These are phyloP conservation scores for Monosporascus sp. DNA, from an alignment of 2,329 filamentous ascomycete genomes.

Conservation along the genomic window DNA sequence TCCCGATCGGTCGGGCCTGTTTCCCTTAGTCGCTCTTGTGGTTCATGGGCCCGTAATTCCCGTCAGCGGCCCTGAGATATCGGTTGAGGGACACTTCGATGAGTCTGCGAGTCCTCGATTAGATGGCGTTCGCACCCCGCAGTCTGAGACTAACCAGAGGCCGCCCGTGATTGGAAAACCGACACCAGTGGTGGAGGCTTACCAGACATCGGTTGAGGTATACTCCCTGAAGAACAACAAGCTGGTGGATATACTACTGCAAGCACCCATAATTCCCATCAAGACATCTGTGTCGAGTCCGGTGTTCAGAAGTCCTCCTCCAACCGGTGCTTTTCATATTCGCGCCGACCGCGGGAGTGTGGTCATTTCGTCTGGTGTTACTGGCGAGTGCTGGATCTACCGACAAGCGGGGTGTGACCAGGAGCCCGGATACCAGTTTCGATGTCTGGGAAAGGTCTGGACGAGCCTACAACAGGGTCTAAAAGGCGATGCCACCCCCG, in stretches of 20 bases:
- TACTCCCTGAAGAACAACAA: constrained; percentile 77
- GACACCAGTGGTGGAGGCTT: constrained; percentile 48
- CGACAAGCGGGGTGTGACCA: constrained; percentile 40
- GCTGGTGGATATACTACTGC: constrained; percentile 67
- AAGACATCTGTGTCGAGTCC: constrained; percentile 55
- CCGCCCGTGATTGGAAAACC: constrained; percentile 30
- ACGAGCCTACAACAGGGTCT: constrained; percentile 68
- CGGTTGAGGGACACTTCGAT: constrained; percentile 31
- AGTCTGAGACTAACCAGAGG: constrained; percentile 34
- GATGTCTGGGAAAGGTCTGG: constrained; percentile 86
- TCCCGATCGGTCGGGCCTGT: constrained; percentile 48
- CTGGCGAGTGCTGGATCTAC: constrained; percentile 83
- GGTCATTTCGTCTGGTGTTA: constrained; percentile 71
- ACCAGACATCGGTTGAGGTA: constrained; percentile 84
- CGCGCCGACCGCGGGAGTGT: constrained; percentile 68
- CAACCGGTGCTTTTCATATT: constrained; percentile 68
- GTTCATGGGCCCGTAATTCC: constrained; percentile 70
- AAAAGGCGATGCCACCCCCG: constrained; percentile 42
- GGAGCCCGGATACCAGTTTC: constrained; percentile 42
- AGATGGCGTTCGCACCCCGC: constrained; percentile 38
- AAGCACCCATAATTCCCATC: constrained; percentile 58
- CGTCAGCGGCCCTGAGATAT: constrained; percentile 27
- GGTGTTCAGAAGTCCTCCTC: constrained; percentile 62
- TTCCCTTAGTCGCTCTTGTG: constrained; percentile 73
- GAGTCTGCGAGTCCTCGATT: constrained; percentile 34